Evolutionary conservation across 2,329 filamentous ascomycete species (phyloP).

Genomic region (Cryphonectria radicalis): DNA sequence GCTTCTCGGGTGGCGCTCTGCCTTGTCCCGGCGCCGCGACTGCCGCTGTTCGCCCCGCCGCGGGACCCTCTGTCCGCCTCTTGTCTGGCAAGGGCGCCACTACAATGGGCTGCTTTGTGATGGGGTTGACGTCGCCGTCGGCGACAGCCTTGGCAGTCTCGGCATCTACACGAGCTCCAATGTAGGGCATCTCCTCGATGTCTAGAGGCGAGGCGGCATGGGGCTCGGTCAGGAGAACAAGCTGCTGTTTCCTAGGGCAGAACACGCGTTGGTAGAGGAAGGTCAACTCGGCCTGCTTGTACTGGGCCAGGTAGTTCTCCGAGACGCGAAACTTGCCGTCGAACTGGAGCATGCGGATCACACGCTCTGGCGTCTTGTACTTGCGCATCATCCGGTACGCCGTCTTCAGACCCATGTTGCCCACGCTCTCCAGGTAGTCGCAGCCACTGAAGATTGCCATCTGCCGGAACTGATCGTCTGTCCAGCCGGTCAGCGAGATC

Average conservation of each 20-base stretch:
- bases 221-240: constrained; percentile 77
- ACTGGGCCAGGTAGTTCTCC: constrained; percentile 77
- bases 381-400: constrained; percentile 90
- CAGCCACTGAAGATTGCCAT: constrained; percentile 98
- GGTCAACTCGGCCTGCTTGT: constrained; percentile 85
- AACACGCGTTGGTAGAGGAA: constrained; percentile 96
- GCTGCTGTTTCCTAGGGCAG: constrained; percentile 70
- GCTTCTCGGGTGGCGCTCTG: constrained; percentile 45
- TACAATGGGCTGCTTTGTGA: constrained; percentile 74
- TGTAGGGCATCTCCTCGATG: constrained; percentile 75
- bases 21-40: constrained; percentile 32
- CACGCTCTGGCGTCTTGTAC: constrained; percentile 82
- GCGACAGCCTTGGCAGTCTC: constrained; percentile 76
- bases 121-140: constrained; percentile 82
- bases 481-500: constrained; percentile 88
- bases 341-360: constrained; percentile 83
- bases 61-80: constrained; percentile 43
- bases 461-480: constrained; percentile 84
- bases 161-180: constrained; percentile 74
- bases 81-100: constrained; percentile 46
- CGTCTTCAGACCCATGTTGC: constrained; percentile 87
- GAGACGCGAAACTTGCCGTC: constrained; percentile 86
- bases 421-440: constrained; percentile 88
- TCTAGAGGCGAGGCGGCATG: constrained; percentile 59
- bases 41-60: constrained; percentile 34